These are phyloP conservation scores for Chiua virens DNA, from an alignment of 768 basidiomycete genomes.

Conservation along the genomic window DNA sequence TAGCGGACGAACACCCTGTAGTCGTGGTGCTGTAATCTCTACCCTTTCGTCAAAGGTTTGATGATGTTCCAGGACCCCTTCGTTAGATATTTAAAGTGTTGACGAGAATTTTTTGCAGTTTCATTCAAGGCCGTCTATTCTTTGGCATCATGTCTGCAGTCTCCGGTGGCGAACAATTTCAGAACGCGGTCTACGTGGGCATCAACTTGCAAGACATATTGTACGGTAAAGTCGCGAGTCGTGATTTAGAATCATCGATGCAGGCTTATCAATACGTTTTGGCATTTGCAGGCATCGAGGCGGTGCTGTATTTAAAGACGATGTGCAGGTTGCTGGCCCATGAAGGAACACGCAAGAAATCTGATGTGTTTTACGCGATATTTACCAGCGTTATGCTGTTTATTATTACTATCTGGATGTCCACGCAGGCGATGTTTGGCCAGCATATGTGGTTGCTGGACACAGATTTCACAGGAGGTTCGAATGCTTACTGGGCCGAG, in stretches of 20 bases:
- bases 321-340: slow-evolving; percentile 8
- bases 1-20: too few species aligned
- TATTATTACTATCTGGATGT: slow-evolving; percentile 30
- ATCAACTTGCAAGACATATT: slow-evolving; percentile 14
- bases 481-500: slow-evolving; percentile 8
- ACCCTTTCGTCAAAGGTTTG: too few species aligned
- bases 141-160: not conserved
- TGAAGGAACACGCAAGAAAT: slow-evolving; percentile 1
- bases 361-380: slow-evolving; percentile 12
- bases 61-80: too few species aligned
- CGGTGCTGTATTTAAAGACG: slow-evolving; percentile 10
- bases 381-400: slow-evolving; percentile 22
- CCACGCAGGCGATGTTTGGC: slow-evolving; percentile 11
- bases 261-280: not conserved
- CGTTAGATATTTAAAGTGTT: too few species aligned
- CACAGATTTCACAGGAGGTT: slow-evolving; percentile 30
- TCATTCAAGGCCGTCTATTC: too few species aligned
- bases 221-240: slow-evolving; percentile 9
- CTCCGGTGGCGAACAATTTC: not conserved
- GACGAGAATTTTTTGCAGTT: too few species aligned
- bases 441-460: slow-evolving; percentile 33
- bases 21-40: too few species aligned
- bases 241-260: not conserved
- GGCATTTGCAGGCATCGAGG: not conserved
- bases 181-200: slow-evolving; percentile 12